phyloP scores from a whole-genome alignment of 2,329 filamentous ascomycete genomes.

The Colletotrichum navitas region DNA sequence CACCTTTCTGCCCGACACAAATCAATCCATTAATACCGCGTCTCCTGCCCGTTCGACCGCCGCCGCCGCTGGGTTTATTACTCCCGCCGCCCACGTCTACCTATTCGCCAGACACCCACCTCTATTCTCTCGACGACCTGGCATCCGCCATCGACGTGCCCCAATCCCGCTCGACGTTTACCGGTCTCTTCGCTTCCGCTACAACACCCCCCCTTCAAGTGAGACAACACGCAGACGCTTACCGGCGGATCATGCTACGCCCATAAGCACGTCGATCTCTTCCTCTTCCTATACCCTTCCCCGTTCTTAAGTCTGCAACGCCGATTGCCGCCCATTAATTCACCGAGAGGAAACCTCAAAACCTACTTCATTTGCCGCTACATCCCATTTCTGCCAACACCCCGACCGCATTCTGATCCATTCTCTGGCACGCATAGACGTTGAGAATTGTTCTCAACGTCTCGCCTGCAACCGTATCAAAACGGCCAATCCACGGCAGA shows the following conservation, averaged over 20 bases:
- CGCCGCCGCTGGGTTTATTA: conserved; percentile 8
- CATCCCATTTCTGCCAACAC: conserved; percentile 5
- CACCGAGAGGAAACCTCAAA: conserved; percentile 28
- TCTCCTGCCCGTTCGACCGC: conserved; percentile 13
- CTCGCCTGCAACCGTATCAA: conserved; percentile 41
- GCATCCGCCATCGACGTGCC: conserved; percentile 3
- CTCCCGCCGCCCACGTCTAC: conserved; percentile 13
- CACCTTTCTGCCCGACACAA: conserved; percentile 17
- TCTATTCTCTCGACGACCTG: background rate
- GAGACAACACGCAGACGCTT: conserved; percentile 28
- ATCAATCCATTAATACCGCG: background rate
- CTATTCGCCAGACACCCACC: background rate
- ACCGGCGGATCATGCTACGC: conserved; percentile 39
- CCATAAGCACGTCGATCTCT: conserved; percentile 37
- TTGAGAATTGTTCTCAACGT: conserved; percentile 50
- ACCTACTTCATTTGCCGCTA: conserved; percentile 20
- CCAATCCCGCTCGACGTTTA: background rate
- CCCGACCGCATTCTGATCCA: background rate
- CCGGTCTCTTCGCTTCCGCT: background rate
- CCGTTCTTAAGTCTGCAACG: conserved; percentile 46
- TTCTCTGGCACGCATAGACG: conserved; percentile 41
- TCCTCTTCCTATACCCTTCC: conserved; percentile 43
- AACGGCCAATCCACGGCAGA: conserved; percentile 47
- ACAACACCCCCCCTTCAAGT: background rate
- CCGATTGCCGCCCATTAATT: conserved; percentile 34